Conservation (phyloP, 2,329 filamentous ascomycete species). For the Exophiala aquamarina region DNA sequence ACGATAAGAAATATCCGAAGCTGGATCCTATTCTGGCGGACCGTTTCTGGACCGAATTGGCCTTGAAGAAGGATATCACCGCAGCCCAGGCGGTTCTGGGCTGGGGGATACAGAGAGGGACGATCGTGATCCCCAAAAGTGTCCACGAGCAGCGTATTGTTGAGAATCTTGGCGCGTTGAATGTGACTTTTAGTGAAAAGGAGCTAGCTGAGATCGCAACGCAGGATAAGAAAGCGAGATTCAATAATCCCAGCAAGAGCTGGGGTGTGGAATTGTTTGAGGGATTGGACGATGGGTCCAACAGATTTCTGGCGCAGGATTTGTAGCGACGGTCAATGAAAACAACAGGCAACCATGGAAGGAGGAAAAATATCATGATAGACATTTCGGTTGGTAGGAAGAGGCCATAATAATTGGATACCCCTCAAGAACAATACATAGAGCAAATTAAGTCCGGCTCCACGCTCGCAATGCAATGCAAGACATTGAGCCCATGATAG, state of each 20-base stretch:
- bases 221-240: conserved; percentile 39
- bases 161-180: conserved; percentile 42
- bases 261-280: conserved; percentile 45
- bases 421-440: conserved; percentile 4
- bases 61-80: conserved; percentile 42
- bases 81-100: conserved; percentile 47
- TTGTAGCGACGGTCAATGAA: background rate
- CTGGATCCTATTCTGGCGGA: conserved; percentile 43
- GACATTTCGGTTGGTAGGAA: conserved; percentile 5
- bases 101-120: conserved; percentile 51
- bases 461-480: background rate
- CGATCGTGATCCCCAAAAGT: conserved; percentile 54
- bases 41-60: conserved; percentile 40
- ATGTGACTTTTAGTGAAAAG: conserved; percentile 22
- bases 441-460: background rate
- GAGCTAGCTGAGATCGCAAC: conserved; percentile 29
- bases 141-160: conserved; percentile 43
- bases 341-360: background rate
- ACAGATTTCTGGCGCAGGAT: conserved; percentile 13
- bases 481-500: too few species aligned
- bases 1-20: conserved; percentile 34
- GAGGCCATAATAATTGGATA: conserved; percentile 9
- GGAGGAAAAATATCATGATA: conserved; percentile 8
- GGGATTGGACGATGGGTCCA: conserved; percentile 38
- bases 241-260: conserved; percentile 42